These are phyloP conservation scores for Antarctomyces pellizariae DNA, from an alignment of 495 filamentous ascomycete species.

Conservation along the genomic window DNA sequence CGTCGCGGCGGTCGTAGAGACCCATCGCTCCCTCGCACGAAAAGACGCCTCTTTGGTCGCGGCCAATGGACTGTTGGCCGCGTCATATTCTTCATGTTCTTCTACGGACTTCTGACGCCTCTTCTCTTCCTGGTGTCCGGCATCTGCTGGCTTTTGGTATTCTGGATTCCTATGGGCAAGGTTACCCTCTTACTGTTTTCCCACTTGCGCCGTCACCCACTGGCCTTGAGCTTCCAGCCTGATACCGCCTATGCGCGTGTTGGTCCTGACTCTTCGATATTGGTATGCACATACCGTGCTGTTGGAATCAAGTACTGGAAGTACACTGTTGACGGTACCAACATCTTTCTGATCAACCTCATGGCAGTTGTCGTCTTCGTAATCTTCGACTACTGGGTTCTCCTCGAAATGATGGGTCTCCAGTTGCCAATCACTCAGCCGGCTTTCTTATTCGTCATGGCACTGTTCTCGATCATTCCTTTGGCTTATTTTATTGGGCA, in stretches of 20 bases:
- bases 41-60: slow-evolving; percentile 79
- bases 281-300: slow-evolving; percentile 92
- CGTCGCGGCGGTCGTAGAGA: slow-evolving; percentile 17
- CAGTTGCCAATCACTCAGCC: slow-evolving; percentile 50
- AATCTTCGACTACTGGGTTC: slow-evolving; percentile 73
- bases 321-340: slow-evolving; percentile 94
- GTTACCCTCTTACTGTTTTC: slow-evolving; percentile 74
- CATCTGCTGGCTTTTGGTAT: slow-evolving; percentile 89
- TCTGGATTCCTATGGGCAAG: slow-evolving; percentile 97
- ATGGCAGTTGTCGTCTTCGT: slow-evolving; percentile 76
- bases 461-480: slow-evolving; percentile 80
- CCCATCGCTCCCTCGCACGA: slow-evolving; percentile 27
- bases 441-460: slow-evolving; percentile 64
- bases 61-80: slow-evolving; percentile 89
- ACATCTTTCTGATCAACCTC: slow-evolving; percentile 96
- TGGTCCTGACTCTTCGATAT: slow-evolving; percentile 56
- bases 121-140: slow-evolving; percentile 62
- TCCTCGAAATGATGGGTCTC: slow-evolving; percentile 40
- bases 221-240: slow-evolving; percentile 81
- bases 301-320: slow-evolving; percentile 96
- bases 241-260: slow-evolving; percentile 53
- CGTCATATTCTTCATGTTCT: slow-evolving; percentile 89
- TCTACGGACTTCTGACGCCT: slow-evolving; percentile 87
- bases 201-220: slow-evolving; percentile 78
- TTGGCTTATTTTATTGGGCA: slow-evolving; percentile 99